phyloP scores from a whole-genome alignment of 768 basidiomycete genomes.

The Lyophyllum semitale region DNA sequence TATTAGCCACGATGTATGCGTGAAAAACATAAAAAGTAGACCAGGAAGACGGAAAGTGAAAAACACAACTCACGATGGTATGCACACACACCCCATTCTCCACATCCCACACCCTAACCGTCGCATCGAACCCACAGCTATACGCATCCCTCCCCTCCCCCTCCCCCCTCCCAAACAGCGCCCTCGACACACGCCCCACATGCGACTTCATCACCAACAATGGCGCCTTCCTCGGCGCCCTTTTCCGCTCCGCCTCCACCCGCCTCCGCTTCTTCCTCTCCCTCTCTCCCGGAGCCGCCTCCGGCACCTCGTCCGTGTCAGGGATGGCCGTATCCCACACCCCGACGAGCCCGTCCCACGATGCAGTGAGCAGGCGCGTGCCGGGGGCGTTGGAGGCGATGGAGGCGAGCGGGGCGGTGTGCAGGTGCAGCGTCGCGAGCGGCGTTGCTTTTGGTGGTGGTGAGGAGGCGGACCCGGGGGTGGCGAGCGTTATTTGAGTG shows the following conservation, averaged over 20 bases:
- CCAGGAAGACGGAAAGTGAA: background rate
- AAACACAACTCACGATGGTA: slow-evolving; percentile 59
- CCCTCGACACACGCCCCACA: slow-evolving; percentile 77
- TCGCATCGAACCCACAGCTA: slow-evolving; percentile 89
- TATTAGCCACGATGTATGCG: background rate
- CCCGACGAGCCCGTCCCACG: slow-evolving; percentile 87
- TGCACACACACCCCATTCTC: slow-evolving; percentile 70
- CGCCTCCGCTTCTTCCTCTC: slow-evolving; percentile 68
- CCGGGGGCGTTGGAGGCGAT: slow-evolving; percentile 58
- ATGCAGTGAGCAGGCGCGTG: slow-evolving; percentile 73
- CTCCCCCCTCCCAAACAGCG: slow-evolving; percentile 48
- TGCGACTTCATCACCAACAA: slow-evolving; percentile 79
- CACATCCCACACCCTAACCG: slow-evolving; percentile 85
- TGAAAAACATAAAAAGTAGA: background rate
- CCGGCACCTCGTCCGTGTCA: slow-evolving; percentile 59
- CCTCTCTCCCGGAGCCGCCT: slow-evolving; percentile 32
- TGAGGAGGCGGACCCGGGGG: slow-evolving; percentile 7
- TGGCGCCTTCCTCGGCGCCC: slow-evolving; percentile 64
- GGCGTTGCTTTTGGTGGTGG: slow-evolving; percentile 27
- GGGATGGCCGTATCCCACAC: slow-evolving; percentile 75
- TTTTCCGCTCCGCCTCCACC: slow-evolving; percentile 45
- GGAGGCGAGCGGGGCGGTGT: slow-evolving; percentile 79
- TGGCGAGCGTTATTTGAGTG: slow-evolving; percentile 37
- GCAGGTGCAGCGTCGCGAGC: slow-evolving; percentile 78
- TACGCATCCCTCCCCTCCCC: slow-evolving; percentile 44